These are phyloP conservation scores for Suillus clintonianus DNA, from an alignment of 768 basidiomycete species.

Conservation along the genomic window DNA sequence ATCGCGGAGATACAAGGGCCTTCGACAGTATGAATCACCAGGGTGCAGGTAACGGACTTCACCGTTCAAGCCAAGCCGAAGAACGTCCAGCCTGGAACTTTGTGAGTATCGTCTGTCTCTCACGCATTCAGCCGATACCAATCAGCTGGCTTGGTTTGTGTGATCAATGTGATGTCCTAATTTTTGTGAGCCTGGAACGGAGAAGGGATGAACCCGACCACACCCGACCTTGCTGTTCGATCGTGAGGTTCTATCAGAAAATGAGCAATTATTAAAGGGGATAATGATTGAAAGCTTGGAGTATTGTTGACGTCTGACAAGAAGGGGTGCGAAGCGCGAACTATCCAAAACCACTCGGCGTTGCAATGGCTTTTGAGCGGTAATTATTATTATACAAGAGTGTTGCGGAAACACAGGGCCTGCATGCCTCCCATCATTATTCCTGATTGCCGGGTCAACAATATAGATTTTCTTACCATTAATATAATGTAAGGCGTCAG, in stretches of 20 bases:
- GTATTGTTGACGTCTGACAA: neutral
- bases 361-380: neutral
- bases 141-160: neutral
- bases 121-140: neutral
- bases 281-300: neutral
- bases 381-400: neutral
- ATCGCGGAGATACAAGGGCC: neutral
- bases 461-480: neutral
- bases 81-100: neutral
- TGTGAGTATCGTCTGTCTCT: neutral
- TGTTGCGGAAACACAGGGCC: neutral
- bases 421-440: neutral
- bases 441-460: neutral
- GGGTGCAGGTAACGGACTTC: neutral
- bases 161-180: neutral
- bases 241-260: conserved; percentile 1
- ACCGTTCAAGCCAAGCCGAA: neutral
- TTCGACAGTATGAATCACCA: neutral
- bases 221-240: neutral
- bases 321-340: neutral
- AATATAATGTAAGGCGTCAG: neutral
- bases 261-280: neutral
- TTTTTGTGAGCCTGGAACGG: neutral
- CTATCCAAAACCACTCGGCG: neutral
- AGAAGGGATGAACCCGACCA: neutral